A percentile compares a stretch with the other conserved stretches of the same genome.
These are phyloP conservation scores for Auricularia auricula-judae DNA, from an alignment of 768 basidiomycete species.

Conservation along the genomic window DNA sequence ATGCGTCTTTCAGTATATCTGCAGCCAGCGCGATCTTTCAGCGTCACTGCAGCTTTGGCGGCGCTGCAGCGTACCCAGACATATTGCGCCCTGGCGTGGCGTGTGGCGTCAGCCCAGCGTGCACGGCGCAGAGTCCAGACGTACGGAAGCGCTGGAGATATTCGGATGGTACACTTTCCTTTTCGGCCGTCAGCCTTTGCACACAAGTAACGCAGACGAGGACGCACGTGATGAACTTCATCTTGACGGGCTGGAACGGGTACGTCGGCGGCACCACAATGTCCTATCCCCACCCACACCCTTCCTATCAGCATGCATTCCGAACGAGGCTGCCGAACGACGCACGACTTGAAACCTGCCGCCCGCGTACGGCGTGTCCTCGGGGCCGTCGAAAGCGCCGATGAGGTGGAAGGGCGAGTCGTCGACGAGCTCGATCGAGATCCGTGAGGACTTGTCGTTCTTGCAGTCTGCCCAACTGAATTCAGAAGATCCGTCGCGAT, in stretches of 20 bases:
- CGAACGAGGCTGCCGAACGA: conserved; percentile 5
- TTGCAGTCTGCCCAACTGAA: conserved; percentile 62
- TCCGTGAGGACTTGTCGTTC: conserved; percentile 84
- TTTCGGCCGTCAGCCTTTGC: background rate
- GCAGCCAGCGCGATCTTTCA: background rate
- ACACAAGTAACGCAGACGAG: background rate
- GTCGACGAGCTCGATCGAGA: conserved; percentile 79
- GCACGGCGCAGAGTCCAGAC: background rate
- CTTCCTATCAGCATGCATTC: background rate
- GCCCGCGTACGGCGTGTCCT: conserved; percentile 88
- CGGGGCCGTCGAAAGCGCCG: conserved; percentile 84
- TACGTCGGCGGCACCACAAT: conserved; percentile 88
- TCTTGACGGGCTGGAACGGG: conserved; percentile 91
- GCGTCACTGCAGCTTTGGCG: background rate
- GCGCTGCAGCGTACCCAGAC: conserved; percentile 52
- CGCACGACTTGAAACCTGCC: conserved; percentile 86
- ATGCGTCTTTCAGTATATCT: conserved; percentile 62
- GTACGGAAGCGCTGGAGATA: conserved; percentile 68
- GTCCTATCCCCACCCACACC: conserved; percentile 39
- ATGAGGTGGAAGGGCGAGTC: conserved; percentile 86
- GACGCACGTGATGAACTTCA: conserved; percentile 86
- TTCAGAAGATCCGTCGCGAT: background rate
- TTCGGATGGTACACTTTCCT: conserved; percentile 91
- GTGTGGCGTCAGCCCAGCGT: background rate
- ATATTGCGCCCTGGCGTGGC: conserved; percentile 60